Evolutionary conservation across 1,284 basidiomycete species (phyloP).

Genomic region (Hemileia vastatrix): DNA sequence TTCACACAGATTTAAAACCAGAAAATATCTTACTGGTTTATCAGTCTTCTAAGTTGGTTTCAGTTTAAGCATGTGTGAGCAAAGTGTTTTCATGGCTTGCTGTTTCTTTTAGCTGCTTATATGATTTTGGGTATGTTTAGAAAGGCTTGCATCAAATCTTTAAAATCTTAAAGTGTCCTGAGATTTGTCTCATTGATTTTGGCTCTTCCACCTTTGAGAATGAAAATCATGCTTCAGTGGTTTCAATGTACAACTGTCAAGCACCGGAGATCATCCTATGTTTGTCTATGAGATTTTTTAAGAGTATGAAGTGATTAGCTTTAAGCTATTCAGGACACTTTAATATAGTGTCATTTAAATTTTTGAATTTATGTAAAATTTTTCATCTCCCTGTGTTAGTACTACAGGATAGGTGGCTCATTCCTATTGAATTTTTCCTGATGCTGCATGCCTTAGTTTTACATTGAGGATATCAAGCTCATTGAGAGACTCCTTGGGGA

Average conservation of each 20-base stretch:
- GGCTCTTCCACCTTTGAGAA: slow-evolving; percentile 95
- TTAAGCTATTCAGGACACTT: slow-evolving; percentile 47
- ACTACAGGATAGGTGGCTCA: too few species aligned
- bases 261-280: slow-evolving; percentile 98
- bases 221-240: slow-evolving; percentile 96
- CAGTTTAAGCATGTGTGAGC: slow-evolving; percentile 16
- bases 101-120: background rate
- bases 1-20: slow-evolving; percentile 98
- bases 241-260: slow-evolving; percentile 94
- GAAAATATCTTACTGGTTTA: slow-evolving; percentile 93
- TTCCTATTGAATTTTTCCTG: too few species aligned
- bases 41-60: slow-evolving; percentile 55
- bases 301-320: slow-evolving; percentile 66
- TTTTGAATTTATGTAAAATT: background rate
- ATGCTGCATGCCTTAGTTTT: too few species aligned
- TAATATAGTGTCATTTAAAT: background rate
- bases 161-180: slow-evolving; percentile 71
- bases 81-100: background rate
- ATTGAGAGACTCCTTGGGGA: too few species aligned
- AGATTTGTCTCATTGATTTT: slow-evolving; percentile 96
- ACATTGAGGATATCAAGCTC: too few species aligned
- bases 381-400: too few species aligned
- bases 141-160: slow-evolving; percentile 48
- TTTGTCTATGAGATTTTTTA: slow-evolving; percentile 67
- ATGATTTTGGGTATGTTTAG: background rate